Conservation (phyloP, 1,284 basidiomycete genomes). For the Paramarasmius palmivorus region DNA sequence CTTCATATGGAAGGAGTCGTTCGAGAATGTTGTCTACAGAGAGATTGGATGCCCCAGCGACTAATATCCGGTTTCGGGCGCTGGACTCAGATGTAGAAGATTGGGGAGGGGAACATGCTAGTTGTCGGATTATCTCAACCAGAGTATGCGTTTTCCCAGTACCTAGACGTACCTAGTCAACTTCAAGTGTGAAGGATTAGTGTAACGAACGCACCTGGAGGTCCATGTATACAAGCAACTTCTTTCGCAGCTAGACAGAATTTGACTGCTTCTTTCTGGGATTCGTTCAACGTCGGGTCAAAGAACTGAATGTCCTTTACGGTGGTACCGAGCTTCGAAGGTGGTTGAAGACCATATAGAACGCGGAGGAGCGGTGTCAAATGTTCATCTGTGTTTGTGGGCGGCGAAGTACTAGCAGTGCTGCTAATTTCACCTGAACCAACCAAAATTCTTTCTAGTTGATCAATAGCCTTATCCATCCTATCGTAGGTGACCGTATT, state of each 20-base stretch:
- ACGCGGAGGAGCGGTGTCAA: slow-evolving; percentile 58
- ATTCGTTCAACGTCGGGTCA: slow-evolving; percentile 76
- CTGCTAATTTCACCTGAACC: slow-evolving; percentile 19
- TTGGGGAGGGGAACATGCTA: slow-evolving; percentile 52
- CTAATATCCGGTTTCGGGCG: slow-evolving; percentile 56
- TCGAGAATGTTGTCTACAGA: slow-evolving; percentile 92
- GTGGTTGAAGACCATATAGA: slow-evolving; percentile 62
- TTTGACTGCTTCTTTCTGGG: slow-evolving; percentile 80
- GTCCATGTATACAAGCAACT: slow-evolving; percentile 94
- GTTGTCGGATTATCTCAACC: slow-evolving; percentile 86
- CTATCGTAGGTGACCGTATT: slow-evolving; percentile 92
- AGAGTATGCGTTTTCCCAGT: slow-evolving; percentile 94
- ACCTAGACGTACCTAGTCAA: slow-evolving; percentile 39
- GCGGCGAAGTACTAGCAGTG: no score
- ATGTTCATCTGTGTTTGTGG: slow-evolving; percentile 36
- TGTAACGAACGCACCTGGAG: slow-evolving; percentile 64
- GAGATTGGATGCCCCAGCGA: slow-evolving; percentile 91
- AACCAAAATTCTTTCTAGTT: slow-evolving; percentile 52
- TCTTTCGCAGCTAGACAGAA: slow-evolving; percentile 75
- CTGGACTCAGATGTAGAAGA: slow-evolving; percentile 30
- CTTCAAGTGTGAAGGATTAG: neutral
- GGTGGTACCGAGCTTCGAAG: slow-evolving; percentile 33
- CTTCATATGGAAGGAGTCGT: slow-evolving; percentile 66
- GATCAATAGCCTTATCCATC: slow-evolving; percentile 83
- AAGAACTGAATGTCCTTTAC: slow-evolving; percentile 61